Evolutionary conservation across 2,329 filamentous ascomycete species (phyloP), one percentile per base, ranked within the genome.

Genomic region (Ascochyta lentis): DNA sequence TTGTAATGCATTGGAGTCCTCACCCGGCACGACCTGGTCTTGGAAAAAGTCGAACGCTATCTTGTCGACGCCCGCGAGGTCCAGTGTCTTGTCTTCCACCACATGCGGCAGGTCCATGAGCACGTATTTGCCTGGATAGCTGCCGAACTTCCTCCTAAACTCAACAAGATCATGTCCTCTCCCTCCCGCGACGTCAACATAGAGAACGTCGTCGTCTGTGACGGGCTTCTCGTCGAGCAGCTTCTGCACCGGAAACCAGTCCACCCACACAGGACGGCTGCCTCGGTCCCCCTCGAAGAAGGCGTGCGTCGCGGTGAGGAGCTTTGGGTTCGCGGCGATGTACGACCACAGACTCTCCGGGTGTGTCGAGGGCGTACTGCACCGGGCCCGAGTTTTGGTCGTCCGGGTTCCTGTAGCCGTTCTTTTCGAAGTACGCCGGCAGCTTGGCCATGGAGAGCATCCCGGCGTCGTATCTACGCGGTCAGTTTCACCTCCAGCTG

Each of bases 21-120:
- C 33, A 54, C 44, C 9, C 4, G 39, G 51, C 3, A 49, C 34
- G 2, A 54, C 55, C 6, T 47, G 39, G 61, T 35, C 58, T 39
- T 37, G 50, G 59, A 72, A 71, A 57, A 74, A 72, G 26, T 72
- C 56, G 16, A 52, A 60, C 5, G 44, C 4, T 16, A 10, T 8
- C 26, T 51, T 51, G 6, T 54, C 45, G 1, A 51, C 50, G 0
- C 45, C 45, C n/a, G 16, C 46, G 6, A 58, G 31, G 13, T 31
- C 4, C 6, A 58, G 31, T 22, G 55, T 54, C 15, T 43, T 12
- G 15, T 49, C 51, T 3, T 44, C 19, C 4, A 48, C 26, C 1
- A 54, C 45, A 15, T 43, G 45, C 4, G 44, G 51, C 16, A 48
- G 15, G 24, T 54, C 44, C 38, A 49, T 43, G 0, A 54, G 39